Conservation (phyloP, 2,329 filamentous ascomycete species). For the Penicillium sp. region DNA sequence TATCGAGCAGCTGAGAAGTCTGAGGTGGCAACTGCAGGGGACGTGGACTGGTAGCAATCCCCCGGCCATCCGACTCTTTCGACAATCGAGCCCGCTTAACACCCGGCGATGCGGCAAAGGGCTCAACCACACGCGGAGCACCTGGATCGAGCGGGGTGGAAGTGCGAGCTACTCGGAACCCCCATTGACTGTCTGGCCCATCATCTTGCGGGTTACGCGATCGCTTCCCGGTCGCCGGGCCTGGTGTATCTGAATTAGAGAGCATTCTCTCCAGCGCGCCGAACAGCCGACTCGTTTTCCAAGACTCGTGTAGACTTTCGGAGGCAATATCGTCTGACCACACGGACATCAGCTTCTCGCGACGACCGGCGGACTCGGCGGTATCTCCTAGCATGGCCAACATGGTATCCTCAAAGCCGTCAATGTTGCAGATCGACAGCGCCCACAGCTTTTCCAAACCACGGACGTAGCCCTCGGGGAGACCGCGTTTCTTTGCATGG, state of each 20-base stretch:
- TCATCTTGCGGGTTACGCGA: slow-evolving; percentile 32
- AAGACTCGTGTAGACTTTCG: slow-evolving; percentile 44
- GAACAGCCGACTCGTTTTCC: slow-evolving; percentile 44
- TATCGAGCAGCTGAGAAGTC: slow-evolving; percentile 53
- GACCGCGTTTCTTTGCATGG: slow-evolving; percentile 44
- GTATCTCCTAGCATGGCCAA: slow-evolving; percentile 39
- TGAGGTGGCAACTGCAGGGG: slow-evolving; percentile 46
- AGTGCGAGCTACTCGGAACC: slow-evolving; percentile 31
- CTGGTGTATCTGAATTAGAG: slow-evolving; percentile 30
- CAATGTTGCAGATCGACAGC: slow-evolving; percentile 43
- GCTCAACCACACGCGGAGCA: slow-evolving; percentile 32
- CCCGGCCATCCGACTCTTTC: slow-evolving; percentile 13
- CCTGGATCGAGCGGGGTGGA: slow-evolving; percentile 27
- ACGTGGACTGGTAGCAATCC: slow-evolving; percentile 1
- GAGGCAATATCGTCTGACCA: slow-evolving; percentile 42
- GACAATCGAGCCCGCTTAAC: slow-evolving; percentile 31
- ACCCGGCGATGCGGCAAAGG: slow-evolving; percentile 18
- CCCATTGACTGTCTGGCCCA: slow-evolving; percentile 26
- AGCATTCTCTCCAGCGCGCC: slow-evolving; percentile 43
- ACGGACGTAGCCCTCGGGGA: slow-evolving; percentile 48
- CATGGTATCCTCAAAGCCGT: slow-evolving; percentile 45
- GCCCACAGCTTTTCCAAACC: slow-evolving; percentile 48
- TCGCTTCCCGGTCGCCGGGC: slow-evolving; percentile 31
- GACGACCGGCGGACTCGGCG: slow-evolving; percentile 29
- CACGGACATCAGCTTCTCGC: slow-evolving; percentile 35